phyloP scores from a whole-genome alignment of 202 grass and related monocot species.

The Schoenoplectus tabernaemontani region DNA sequence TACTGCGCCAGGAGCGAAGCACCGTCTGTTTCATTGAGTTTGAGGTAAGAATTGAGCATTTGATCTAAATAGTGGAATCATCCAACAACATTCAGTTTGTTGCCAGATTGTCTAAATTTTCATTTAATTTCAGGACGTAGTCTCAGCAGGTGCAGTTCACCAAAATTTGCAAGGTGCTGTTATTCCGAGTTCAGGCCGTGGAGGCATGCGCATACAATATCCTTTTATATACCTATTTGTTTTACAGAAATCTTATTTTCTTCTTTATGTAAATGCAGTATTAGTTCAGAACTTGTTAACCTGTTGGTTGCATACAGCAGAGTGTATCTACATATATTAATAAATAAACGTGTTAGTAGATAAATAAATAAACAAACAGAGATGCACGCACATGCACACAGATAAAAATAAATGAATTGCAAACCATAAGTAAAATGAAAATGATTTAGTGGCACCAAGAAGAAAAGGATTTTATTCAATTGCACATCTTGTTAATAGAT shows the following conservation, averaged over 20 bases:
- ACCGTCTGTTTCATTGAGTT: conserved; percentile 99
- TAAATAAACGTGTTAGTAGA: background rate
- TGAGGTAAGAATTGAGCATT: conserved; percentile 38
- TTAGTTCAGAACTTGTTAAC: conserved; percentile 1
- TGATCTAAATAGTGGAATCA: background rate
- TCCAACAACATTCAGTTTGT: conserved; percentile 29
- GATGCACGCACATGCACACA: background rate
- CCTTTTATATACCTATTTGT: conserved; percentile 45
- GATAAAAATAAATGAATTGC: background rate
- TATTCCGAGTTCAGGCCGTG: conserved; percentile 91
- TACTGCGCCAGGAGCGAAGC: conserved; percentile 92
- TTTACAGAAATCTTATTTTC: background rate
- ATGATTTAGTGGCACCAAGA: background rate
- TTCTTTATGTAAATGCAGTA: conserved; percentile 6
- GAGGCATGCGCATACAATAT: conserved; percentile 99
- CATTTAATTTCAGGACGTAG: conserved; percentile 52
- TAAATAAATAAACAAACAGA: background rate
- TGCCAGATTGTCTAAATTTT: background rate
- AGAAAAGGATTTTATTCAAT: conserved; percentile 41
- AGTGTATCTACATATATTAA: conserved; percentile 4
- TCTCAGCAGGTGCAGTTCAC: conserved; percentile 62
- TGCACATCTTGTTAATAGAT: conserved; percentile 45
- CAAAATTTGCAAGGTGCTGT: conserved; percentile 92
- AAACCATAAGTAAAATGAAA: background rate
- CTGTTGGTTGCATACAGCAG: background rate